These are phyloP conservation scores for Yamadazyma membranifaciens DNA, from an alignment of 1,139 yeast genomes.

Conservation along the genomic window DNA sequence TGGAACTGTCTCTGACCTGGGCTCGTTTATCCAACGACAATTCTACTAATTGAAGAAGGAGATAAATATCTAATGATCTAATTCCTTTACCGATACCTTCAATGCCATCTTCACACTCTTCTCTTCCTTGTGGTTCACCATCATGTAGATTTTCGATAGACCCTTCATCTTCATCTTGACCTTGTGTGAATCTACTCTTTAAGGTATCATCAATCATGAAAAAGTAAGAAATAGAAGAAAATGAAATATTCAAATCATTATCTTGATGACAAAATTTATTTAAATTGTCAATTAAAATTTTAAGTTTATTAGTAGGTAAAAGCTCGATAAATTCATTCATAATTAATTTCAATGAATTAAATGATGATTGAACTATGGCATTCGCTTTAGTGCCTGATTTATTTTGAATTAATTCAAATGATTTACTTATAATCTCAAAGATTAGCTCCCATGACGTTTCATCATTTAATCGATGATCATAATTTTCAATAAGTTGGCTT, in stretches of 20 bases:
- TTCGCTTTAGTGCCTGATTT: constrained; percentile 31
- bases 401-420: constrained; percentile 46
- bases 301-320: constrained; percentile 63
- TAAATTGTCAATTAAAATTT: constrained; percentile 66
- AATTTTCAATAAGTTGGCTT: constrained; percentile 70
- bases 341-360: constrained; percentile 76
- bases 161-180: neutral
- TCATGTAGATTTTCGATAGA: neutral
- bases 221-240: constrained; percentile 85
- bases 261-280: constrained; percentile 69
- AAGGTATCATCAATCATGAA: constrained; percentile 87
- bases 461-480: constrained; percentile 49
- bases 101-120: constrained; percentile 14
- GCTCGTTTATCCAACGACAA: constrained; percentile 65
- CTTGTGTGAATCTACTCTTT: constrained; percentile 26
- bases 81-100: constrained; percentile 16
- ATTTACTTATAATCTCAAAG: constrained; percentile 65
- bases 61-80: constrained; percentile 57
- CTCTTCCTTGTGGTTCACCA: neutral
- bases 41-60: constrained; percentile 58
- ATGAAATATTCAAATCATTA: constrained; percentile 78
- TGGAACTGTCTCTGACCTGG: constrained; percentile 85
- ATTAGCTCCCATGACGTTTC: constrained; percentile 66
- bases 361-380: constrained; percentile 59
- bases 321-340: constrained; percentile 78